phyloP scores from a whole-genome alignment of 1,284 basidiomycete species.

The Singerocomus rubriflavus region DNA sequence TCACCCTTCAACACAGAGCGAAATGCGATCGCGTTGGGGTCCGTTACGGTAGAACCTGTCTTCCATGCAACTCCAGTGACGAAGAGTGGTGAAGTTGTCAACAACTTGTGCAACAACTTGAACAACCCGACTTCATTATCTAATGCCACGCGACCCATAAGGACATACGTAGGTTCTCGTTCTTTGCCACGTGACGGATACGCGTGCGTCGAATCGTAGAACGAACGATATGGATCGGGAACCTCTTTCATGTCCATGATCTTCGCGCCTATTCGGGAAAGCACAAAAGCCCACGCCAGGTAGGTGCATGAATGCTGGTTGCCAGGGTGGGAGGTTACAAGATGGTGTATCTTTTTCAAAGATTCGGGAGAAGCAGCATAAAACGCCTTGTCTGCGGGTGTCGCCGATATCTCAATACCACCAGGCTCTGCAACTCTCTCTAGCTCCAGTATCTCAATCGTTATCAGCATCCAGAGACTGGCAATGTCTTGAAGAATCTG shows the following conservation, averaged over 20 bases:
- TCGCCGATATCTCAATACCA: slow-evolving; percentile 49
- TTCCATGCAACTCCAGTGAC: slow-evolving; percentile 69
- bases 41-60: slow-evolving; percentile 64
- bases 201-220: slow-evolving; percentile 54
- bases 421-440: slow-evolving; percentile 65
- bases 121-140: slow-evolving; percentile 57
- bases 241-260: slow-evolving; percentile 46
- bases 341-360: slow-evolving; percentile 59
- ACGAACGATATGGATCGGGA: slow-evolving; percentile 50
- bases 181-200: slow-evolving; percentile 48
- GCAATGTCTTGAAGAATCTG: slow-evolving; percentile 67
- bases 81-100: slow-evolving; percentile 70
- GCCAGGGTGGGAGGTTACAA: slow-evolving; percentile 55
- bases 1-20: slow-evolving; percentile 81
- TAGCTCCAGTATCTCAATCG: slow-evolving; percentile 77
- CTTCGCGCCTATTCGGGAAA: slow-evolving; percentile 54
- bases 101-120: slow-evolving; percentile 48
- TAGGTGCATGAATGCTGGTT: slow-evolving; percentile 67
- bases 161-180: slow-evolving; percentile 47
- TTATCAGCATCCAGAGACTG: slow-evolving; percentile 73
- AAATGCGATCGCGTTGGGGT: slow-evolving; percentile 79
- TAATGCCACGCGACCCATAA: slow-evolving; percentile 56
- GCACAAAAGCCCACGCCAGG: slow-evolving; percentile 76
- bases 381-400: slow-evolving; percentile 45
- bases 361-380: slow-evolving; percentile 57